Base-by-base conservation (phyloP, 1,284 basidiomycete genomes). In the Naganishia sp. region DNA sequence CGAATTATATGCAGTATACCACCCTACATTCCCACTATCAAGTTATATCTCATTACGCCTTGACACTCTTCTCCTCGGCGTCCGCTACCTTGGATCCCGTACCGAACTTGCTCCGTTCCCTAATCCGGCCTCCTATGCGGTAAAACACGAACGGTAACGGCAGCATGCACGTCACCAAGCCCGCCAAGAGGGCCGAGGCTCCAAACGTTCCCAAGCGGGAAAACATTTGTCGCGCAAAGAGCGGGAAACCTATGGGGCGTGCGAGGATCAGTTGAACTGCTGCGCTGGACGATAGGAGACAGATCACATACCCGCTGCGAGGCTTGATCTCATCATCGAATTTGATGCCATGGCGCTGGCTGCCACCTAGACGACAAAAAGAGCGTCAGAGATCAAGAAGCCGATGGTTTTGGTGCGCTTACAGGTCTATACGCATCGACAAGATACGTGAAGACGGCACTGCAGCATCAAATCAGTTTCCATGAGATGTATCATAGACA, bases 321-420 rank as follows among this genome's bases (percentile, higher is more conserved):
- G 90, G 0, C 82, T 75, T 1, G 83, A 85, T 1, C 90, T 82
- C 72, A 89, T 74, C 13, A 86, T 86, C 43, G 83, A 86, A 74
- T 92, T 92, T 35, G 85, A 82, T 0, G 89, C 88, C 84, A 92
- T 86, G 0, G 88, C 88, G 11, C 84, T 86, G 1, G 90, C 89
- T 0, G 90, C 88, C 49, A 90, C 87, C 0, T 89, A 88, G 84
- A 74, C 47, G 7, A 46, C 6, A 23, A 25, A 6, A 23, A 23
- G n/a, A 49, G n/a, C 11, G 18, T 49, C 21, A 49, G 21, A 21
- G n/a, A 2, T 39, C 35, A 28, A 28, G 35, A 39, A 9, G 35
- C 7, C 35, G 13, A 39, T 39, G 10, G 35, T 9, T 2, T 4
- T 39, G 7, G 35, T 9, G 35, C 13, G 35, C 35, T 39, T 13